Conservation (phyloP, 768 basidiomycete genomes). For the Dacryopinax spathularia region DNA sequence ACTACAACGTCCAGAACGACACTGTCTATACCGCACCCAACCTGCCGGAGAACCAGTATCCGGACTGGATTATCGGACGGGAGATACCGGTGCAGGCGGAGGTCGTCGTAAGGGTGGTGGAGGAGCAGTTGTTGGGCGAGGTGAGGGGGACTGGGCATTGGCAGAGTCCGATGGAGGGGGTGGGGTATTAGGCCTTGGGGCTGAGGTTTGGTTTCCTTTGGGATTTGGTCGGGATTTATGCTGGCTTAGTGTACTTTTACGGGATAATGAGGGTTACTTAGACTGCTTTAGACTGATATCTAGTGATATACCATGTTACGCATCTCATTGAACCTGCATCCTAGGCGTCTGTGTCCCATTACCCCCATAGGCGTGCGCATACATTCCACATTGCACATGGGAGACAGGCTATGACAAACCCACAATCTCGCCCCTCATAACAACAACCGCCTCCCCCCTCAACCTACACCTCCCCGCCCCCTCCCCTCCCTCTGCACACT, state of each 20-base stretch:
- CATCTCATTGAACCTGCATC: too few relatives aligned
- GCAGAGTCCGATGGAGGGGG: not conserved
- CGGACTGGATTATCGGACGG: not conserved
- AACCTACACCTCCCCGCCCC: not conserved
- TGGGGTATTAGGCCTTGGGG: not conserved
- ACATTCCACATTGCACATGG: too few relatives aligned
- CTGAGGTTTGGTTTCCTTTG: too few relatives aligned
- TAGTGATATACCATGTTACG: too few relatives aligned
- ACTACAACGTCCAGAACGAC: slow-evolving; percentile 73
- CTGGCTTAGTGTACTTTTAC: too few relatives aligned
- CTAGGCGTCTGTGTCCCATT: too few relatives aligned
- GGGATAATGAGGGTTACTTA: too few relatives aligned
- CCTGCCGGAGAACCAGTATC: not conserved
- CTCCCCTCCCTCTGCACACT: too few relatives aligned
- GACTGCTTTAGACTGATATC: too few relatives aligned
- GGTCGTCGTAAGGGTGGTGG: not conserved
- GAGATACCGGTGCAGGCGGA: not conserved
- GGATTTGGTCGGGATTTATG: too few relatives aligned
- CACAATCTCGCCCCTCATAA: not conserved
- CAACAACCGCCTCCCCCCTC: not conserved
- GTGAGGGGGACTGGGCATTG: not conserved
- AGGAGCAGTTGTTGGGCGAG: not conserved
- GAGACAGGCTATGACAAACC: not conserved
- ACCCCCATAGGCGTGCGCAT: too few relatives aligned
- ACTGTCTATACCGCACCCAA: slow-evolving; percentile 27